A percentile compares a stretch with the other conserved stretches of the same genome.
phyloP scores from a whole-genome alignment of 805 yeast genomes.

The Lachancea fermentati region DNA sequence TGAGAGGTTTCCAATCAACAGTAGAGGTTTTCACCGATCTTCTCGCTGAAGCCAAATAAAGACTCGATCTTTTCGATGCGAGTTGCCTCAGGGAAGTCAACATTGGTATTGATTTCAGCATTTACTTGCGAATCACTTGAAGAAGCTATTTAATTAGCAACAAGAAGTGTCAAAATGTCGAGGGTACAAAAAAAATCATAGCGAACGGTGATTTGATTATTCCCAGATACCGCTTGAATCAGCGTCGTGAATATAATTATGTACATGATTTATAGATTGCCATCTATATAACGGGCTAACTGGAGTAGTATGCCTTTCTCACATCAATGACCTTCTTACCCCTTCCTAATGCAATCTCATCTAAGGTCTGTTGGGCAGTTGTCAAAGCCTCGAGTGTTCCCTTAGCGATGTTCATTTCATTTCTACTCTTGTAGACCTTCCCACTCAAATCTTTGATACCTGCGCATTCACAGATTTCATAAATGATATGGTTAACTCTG shows the following conservation, averaged over 20 bases:
- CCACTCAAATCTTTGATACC: slow-evolving; percentile 93
- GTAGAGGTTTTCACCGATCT: slow-evolving; percentile 54
- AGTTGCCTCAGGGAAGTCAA: background rate
- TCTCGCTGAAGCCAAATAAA: background rate
- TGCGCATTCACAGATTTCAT: slow-evolving; percentile 85
- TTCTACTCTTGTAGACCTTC: slow-evolving; percentile 86
- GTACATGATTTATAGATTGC: background rate
- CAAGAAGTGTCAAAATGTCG: too few species aligned
- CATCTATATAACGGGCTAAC: slow-evolving; percentile 20
- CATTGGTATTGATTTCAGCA: background rate
- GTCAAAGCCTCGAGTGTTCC: slow-evolving; percentile 78
- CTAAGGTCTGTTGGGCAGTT: slow-evolving; percentile 69
- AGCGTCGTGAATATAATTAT: background rate
- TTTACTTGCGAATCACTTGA: background rate
- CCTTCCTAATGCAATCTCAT: slow-evolving; percentile 83
- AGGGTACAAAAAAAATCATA: too few species aligned
- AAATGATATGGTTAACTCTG: slow-evolving; percentile 83
- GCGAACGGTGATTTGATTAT: too few species aligned
- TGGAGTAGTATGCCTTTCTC: slow-evolving; percentile 78
- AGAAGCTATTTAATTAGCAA: too few species aligned
- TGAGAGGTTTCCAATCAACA: slow-evolving; percentile 81
- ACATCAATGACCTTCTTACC: slow-evolving; percentile 95
- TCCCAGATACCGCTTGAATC: too few species aligned
- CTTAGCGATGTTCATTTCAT: slow-evolving; percentile 90
- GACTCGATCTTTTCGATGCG: background rate